Conservation (phyloP, 1,284 basidiomycete genomes). For the Cystobasidium sp. region DNA sequence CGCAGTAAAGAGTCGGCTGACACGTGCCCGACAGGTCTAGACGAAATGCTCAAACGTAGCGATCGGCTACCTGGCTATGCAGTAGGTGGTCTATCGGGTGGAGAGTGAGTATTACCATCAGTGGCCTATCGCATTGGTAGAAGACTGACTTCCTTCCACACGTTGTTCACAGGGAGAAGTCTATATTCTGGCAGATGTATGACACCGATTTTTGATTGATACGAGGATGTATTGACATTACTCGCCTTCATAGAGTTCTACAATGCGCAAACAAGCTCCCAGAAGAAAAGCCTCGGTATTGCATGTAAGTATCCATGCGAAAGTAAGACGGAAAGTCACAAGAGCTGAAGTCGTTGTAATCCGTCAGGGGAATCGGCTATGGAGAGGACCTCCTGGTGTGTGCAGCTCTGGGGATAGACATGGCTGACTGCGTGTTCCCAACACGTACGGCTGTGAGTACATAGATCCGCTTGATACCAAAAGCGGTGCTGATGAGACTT, state of each 20-base stretch:
- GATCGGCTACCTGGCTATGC: slow-evolving; percentile 76
- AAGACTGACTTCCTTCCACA: background rate
- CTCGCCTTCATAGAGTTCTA: slow-evolving; percentile 64
- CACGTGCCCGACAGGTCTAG: slow-evolving; percentile 56
- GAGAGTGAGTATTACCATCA: slow-evolving; percentile 27
- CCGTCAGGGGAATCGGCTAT: slow-evolving; percentile 75
- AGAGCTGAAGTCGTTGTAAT: background rate
- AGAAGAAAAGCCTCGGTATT: slow-evolving; percentile 72
- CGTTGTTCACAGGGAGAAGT: slow-evolving; percentile 69
- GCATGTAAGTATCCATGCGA: slow-evolving; percentile 57
- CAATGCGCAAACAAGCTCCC: slow-evolving; percentile 72
- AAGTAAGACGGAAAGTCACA: background rate
- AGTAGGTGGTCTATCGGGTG: slow-evolving; percentile 65
- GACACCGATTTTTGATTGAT: background rate
- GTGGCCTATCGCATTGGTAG: too few species aligned
- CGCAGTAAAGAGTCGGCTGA: background rate
- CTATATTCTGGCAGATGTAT: slow-evolving; percentile 81
- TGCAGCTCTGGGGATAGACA: slow-evolving; percentile 83
- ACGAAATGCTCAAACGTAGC: slow-evolving; percentile 75
- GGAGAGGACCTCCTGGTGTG: slow-evolving; percentile 86
- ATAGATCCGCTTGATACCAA: background rate
- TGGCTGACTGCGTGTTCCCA: slow-evolving; percentile 89
- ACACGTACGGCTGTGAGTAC: slow-evolving; percentile 66
- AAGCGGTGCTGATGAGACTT: background rate
- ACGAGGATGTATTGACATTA: background rate